These are phyloP conservation scores for Eucalyptus grandis DNA, from an alignment of 345 rosid species.

Conservation along the genomic window DNA sequence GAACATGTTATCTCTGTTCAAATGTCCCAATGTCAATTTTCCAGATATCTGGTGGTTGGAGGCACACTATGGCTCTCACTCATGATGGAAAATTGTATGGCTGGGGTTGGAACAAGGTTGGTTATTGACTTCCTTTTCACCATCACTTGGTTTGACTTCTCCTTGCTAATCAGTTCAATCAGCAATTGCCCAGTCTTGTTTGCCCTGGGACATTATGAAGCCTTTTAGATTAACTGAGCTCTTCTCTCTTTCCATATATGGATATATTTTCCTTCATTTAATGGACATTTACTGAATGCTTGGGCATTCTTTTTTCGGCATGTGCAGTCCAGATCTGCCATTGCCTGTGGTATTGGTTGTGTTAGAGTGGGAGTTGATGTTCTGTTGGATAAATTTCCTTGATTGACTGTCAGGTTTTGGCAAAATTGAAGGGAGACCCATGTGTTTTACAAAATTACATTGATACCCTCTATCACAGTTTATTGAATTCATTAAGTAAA, in stretches of 20 bases:
- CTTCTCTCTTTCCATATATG: background rate
- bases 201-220: background rate
- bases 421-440: background rate
- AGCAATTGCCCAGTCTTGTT: background rate
- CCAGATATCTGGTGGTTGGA: constrained; percentile 98
- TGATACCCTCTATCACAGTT: background rate
- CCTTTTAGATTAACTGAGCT: background rate
- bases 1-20: background rate
- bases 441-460: background rate
- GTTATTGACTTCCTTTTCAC: background rate
- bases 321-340: background rate
- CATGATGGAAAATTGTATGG: constrained; percentile 86
- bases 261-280: background rate
- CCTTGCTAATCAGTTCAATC: background rate
- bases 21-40: background rate
- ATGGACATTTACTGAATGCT: background rate
- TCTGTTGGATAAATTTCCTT: background rate
- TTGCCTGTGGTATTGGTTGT: background rate
- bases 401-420: background rate
- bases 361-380: background rate
- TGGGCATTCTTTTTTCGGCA: background rate
- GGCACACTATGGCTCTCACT: constrained; percentile 93
- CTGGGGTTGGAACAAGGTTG: constrained; percentile 99
- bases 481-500: background rate
- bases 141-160: background rate